Percentiles rank a stretch among this genome's conserved stretches.
Conservation (phyloP, 1,139 yeast species). For the Yarrowia galli region DNA sequence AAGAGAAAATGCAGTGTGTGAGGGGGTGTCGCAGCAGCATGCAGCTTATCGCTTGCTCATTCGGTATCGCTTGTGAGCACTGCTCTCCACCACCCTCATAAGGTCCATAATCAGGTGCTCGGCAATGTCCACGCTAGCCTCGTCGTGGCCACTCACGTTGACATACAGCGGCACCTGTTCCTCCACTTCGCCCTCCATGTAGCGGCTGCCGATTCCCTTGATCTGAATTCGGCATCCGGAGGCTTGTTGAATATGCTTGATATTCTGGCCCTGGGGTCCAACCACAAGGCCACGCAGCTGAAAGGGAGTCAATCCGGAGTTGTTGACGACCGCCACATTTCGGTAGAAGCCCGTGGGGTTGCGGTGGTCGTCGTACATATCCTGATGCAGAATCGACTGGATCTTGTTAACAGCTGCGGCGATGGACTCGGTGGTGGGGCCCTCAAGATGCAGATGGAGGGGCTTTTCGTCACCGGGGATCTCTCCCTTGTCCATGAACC, state of each 20-base stretch:
- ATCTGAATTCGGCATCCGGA: slow-evolving; percentile 51
- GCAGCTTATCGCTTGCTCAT: background rate
- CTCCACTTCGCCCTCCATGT: slow-evolving; percentile 50
- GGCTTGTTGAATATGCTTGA: slow-evolving; percentile 52
- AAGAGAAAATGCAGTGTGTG: slow-evolving; percentile 6
- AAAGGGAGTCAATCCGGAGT: slow-evolving; percentile 42
- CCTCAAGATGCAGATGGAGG: slow-evolving; percentile 48
- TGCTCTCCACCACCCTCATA: slow-evolving; percentile 46
- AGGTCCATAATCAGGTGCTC: slow-evolving; percentile 50
- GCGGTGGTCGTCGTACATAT: slow-evolving; percentile 45
- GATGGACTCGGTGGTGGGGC: slow-evolving; percentile 32
- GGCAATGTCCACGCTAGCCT: slow-evolving; percentile 48
- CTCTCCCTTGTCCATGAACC: slow-evolving; percentile 44
- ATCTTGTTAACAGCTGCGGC: slow-evolving; percentile 48
- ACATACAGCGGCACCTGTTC: slow-evolving; percentile 51
- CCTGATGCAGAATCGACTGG: slow-evolving; percentile 49
- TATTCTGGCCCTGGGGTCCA: slow-evolving; percentile 52
- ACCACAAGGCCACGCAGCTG: slow-evolving; percentile 50
- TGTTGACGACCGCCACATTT: slow-evolving; percentile 12
- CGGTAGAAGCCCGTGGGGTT: slow-evolving; percentile 11
- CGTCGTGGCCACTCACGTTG: slow-evolving; percentile 48
- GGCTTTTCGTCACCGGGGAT: slow-evolving; percentile 19
- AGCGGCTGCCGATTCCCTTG: slow-evolving; percentile 53
- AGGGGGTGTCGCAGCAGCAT: too few species aligned
- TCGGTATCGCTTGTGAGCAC: slow-evolving; percentile 27